Evolutionary conservation across 2,329 filamentous ascomycete species (phyloP).

Genomic region (Chrysoporthe austroafricana): DNA sequence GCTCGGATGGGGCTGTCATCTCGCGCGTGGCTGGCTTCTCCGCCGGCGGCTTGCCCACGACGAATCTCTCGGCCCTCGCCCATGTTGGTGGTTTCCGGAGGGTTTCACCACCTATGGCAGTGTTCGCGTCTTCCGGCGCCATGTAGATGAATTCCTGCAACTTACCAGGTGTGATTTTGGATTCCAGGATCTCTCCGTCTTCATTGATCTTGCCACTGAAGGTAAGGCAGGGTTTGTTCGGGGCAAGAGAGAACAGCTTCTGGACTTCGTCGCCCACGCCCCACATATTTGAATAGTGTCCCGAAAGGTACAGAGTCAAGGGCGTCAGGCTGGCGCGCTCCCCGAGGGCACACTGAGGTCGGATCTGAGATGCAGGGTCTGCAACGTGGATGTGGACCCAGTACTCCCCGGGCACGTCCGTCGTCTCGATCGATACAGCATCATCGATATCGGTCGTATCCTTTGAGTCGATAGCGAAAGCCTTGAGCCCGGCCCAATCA

Average conservation of each 20-base stretch:
- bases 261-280: conserved; percentile 36
- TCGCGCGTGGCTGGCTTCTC: conserved; percentile 40
- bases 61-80: conserved; percentile 33
- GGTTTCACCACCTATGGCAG: conserved; percentile 25
- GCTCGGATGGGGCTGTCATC: conserved; percentile 48
- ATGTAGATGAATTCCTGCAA: conserved; percentile 62
- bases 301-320: conserved; percentile 63
- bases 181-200: conserved; percentile 56
- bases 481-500: conserved; percentile 61
- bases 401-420: conserved; percentile 56
- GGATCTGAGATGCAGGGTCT: conserved; percentile 74
- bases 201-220: conserved; percentile 63
- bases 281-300: conserved; percentile 63
- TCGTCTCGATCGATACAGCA: conserved; percentile 71
- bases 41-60: conserved; percentile 39
- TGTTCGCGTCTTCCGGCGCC: conserved; percentile 54
- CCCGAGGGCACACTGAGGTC: conserved; percentile 60
- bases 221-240: conserved; percentile 58
- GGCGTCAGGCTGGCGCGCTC: conserved; percentile 64
- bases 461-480: conserved; percentile 75
- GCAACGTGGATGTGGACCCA: conserved; percentile 83
- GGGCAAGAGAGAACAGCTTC: conserved; percentile 58
- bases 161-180: conserved; percentile 56
- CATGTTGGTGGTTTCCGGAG: conserved; percentile 13
- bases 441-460: conserved; percentile 76